Percentiles rank a stretch among this genome's conserved stretches.
phyloP scores from a whole-genome alignment of 2,329 filamentous ascomycete genomes.

The Colletotrichum agaves region DNA sequence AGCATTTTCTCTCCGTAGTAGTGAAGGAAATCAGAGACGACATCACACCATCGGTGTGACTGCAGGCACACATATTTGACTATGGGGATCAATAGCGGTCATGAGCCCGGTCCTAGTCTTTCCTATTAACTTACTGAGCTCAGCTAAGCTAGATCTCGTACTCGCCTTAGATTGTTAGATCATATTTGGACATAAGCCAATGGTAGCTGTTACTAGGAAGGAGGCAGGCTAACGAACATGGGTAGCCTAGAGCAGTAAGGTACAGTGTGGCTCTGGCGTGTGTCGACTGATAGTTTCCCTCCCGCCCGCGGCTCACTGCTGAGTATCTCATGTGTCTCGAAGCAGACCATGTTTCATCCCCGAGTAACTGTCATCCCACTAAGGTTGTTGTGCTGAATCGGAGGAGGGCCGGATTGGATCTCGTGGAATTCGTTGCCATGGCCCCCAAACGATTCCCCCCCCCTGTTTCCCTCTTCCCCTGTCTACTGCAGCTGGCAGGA shows the following conservation, averaged over 20 bases:
- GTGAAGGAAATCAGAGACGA: not conserved
- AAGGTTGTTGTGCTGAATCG: slow-evolving; percentile 23
- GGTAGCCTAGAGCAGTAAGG: slow-evolving; percentile 9
- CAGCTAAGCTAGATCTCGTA: slow-evolving; percentile 7
- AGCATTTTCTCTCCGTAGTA: not conserved
- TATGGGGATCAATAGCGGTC: not conserved
- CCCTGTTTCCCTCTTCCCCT: not conserved
- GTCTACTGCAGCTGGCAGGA: not conserved
- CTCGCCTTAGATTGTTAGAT: slow-evolving; percentile 1
- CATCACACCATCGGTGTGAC: slow-evolving; percentile 15
- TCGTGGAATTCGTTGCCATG: slow-evolving; percentile 19
- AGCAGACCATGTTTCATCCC: slow-evolving; percentile 1
- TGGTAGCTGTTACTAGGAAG: slow-evolving; percentile 9
- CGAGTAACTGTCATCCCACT: slow-evolving; percentile 7
- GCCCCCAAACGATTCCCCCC: not conserved
- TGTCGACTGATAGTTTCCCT: slow-evolving; percentile 28
- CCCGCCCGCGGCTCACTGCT: slow-evolving; percentile 22
- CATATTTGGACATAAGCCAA: slow-evolving; percentile 4
- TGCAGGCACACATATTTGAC: not conserved
- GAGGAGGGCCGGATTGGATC: slow-evolving; percentile 21
- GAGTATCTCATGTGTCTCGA: slow-evolving; percentile 8
- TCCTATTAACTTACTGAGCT: slow-evolving; percentile 1
- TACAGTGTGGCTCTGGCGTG: slow-evolving; percentile 12
- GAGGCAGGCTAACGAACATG: slow-evolving; percentile 23
- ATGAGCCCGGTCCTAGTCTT: not conserved